Percentiles rank a stretch among this genome's conserved stretches.
phyloP scores from a whole-genome alignment of 2,329 filamentous ascomycete species.

The Aspergillus sp. region DNA sequence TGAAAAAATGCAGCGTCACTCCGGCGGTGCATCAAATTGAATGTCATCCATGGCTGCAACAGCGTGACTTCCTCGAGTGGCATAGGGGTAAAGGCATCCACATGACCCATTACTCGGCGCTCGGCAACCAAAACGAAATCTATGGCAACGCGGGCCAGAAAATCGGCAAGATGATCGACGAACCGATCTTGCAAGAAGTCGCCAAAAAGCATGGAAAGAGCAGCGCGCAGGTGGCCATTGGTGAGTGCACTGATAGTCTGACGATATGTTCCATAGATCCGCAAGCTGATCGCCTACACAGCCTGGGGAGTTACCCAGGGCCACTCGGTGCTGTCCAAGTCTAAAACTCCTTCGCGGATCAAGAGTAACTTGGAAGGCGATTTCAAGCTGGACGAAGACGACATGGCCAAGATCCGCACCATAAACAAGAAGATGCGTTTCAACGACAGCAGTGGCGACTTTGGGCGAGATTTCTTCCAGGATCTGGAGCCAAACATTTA shows the following conservation, averaged over 20 bases:
- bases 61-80: constrained; percentile 40
- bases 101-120: constrained; percentile 46
- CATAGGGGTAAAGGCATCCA: constrained; percentile 44
- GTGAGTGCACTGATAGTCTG: no score
- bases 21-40: constrained; percentile 45
- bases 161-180: constrained; percentile 44
- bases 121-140: constrained; percentile 46
- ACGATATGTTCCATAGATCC: no score
- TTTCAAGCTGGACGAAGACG: constrained; percentile 50
- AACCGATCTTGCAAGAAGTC: constrained; percentile 41
- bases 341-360: constrained; percentile 38
- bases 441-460: constrained; percentile 49
- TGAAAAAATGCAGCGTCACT: constrained; percentile 36
- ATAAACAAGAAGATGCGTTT: constrained; percentile 55
- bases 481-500: constrained; percentile 49
- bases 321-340: constrained; percentile 46
- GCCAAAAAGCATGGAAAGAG: constrained; percentile 45
- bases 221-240: constrained; percentile 43
- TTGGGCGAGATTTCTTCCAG: constrained; percentile 50
- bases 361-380: constrained; percentile 39
- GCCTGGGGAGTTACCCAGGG: constrained; percentile 47
- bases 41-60: constrained; percentile 45
- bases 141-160: constrained; percentile 34
- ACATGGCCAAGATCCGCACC: constrained; percentile 46
- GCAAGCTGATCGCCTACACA: constrained; percentile 7